Evolutionary conservation across 768 basidiomycete genomes (phyloP).

Genomic region (Chalciporus piperatus): DNA sequence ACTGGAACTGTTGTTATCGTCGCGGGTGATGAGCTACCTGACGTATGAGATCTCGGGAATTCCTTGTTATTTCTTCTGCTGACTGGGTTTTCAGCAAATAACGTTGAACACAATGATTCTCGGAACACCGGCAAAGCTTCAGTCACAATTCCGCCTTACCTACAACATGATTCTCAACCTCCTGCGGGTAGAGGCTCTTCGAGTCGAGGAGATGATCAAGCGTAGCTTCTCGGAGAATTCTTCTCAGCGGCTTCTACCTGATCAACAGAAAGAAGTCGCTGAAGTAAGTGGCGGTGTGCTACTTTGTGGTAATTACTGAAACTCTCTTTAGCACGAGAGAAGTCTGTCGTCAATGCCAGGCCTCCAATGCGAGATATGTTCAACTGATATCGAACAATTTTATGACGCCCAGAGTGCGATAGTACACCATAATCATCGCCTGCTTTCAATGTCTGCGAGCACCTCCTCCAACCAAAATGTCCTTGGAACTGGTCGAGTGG

Average conservation of each 20-base stretch:
- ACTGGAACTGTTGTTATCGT: slow-evolving; percentile 96
- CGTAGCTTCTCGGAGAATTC: slow-evolving; percentile 98
- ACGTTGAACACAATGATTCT: slow-evolving; percentile 87
- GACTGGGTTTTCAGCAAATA: slow-evolving; percentile 48
- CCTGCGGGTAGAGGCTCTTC: slow-evolving; percentile 90
- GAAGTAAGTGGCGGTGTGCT: slow-evolving; percentile 51
- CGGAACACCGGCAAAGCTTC: slow-evolving; percentile 87
- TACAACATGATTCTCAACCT: slow-evolving; percentile 99
- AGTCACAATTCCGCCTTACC: slow-evolving; percentile 95
- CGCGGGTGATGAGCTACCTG: slow-evolving; percentile 79
- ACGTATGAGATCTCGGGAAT: slow-evolving; percentile 46
- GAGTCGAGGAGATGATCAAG: slow-evolving; percentile 99
- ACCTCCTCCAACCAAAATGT: slow-evolving; percentile 67
- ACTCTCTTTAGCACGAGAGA: slow-evolving; percentile 61
- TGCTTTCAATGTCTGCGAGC: slow-evolving; percentile 57
- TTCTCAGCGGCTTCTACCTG: slow-evolving; percentile 86
- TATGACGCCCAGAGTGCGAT: slow-evolving; percentile 72
- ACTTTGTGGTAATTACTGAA: slow-evolving; percentile 8
- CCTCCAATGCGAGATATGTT: slow-evolving; percentile 67
- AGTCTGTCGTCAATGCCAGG: slow-evolving; percentile 57
- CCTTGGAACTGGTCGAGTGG: slow-evolving; percentile 71
- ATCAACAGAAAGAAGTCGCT: slow-evolving; percentile 84
- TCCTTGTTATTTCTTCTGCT: background rate
- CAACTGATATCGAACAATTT: slow-evolving; percentile 66
- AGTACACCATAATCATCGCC: slow-evolving; percentile 55